Evolutionary conservation across 179 eudicot genomes (phyloP).

Genomic region (Silene noctiflora): DNA sequence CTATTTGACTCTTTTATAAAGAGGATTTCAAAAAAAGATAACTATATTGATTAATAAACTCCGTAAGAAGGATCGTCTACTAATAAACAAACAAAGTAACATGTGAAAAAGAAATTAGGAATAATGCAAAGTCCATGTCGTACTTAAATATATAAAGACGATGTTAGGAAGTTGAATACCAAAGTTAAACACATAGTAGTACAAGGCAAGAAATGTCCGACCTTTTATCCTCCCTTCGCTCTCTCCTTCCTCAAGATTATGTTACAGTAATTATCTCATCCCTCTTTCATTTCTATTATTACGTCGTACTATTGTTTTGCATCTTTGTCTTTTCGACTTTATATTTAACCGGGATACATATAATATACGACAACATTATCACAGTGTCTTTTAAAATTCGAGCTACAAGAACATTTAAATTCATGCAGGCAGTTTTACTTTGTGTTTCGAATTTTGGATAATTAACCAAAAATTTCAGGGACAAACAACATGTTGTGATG

Average conservation of each 20-base stretch:
- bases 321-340: no score
- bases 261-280: slow-evolving; percentile 4
- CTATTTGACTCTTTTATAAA: no score
- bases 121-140: not conserved
- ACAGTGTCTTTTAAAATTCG: no score
- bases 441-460: no score
- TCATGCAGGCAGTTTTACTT: no score
- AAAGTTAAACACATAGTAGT: not conserved
- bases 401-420: no score
- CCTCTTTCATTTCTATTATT: not conserved
- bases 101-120: slow-evolving; percentile 22
- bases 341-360: not conserved
- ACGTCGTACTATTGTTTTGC: not conserved
- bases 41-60: no score
- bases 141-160: slow-evolving; percentile 4
- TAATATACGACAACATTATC: no score
- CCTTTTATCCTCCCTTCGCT: slow-evolving; percentile 18
- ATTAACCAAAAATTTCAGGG: not conserved
- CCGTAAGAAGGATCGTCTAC: no score
- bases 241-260: slow-evolving; percentile 20
- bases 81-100: no score
- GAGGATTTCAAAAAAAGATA: no score
- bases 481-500: slow-evolving; percentile 5
- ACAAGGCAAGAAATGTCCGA: slow-evolving; percentile 4
- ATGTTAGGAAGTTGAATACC: not conserved